phyloP scores from a whole-genome alignment of 2,329 filamentous ascomycete genomes.

The Teratosphaeria destructans region DNA sequence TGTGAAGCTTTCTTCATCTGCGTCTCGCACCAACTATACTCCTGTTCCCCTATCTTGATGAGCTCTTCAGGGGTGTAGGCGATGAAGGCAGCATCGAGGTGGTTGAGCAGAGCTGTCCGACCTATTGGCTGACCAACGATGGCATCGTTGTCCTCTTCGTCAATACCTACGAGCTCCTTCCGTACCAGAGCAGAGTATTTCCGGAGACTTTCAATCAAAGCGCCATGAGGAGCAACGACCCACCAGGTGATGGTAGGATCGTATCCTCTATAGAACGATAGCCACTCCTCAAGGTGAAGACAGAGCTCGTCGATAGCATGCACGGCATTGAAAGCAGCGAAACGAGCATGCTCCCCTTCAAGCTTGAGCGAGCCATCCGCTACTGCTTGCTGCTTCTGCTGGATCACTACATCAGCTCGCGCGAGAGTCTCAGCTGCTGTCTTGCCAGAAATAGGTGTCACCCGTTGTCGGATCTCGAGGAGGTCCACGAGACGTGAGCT shows the following conservation, averaged over 20 bases:
- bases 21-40: conserved; percentile 46
- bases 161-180: conserved; percentile 36
- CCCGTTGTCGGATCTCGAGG: conserved; percentile 40
- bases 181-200: conserved; percentile 30
- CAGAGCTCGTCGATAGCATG: conserved; percentile 34
- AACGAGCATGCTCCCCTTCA: conserved; percentile 22
- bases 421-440: conserved; percentile 35
- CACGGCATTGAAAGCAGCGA: conserved; percentile 39
- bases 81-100: conserved; percentile 48
- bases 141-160: conserved; percentile 34
- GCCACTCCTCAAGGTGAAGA: conserved; percentile 37
- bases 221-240: conserved; percentile 37
- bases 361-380: conserved; percentile 22
- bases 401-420: conserved; percentile 25
- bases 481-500: conserved; percentile 31
- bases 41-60: conserved; percentile 39
- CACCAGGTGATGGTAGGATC: conserved; percentile 50
- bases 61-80: conserved; percentile 49
- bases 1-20: conserved; percentile 45
- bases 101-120: conserved; percentile 39
- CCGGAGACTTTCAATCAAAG: conserved; percentile 29
- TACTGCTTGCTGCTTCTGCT: conserved; percentile 27
- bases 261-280: conserved; percentile 44
- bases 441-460: conserved; percentile 35
- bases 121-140: conserved; percentile 51